phyloP scores from a whole-genome alignment of 306 rosid genomes.

The Oemleria cerasiformis region DNA sequence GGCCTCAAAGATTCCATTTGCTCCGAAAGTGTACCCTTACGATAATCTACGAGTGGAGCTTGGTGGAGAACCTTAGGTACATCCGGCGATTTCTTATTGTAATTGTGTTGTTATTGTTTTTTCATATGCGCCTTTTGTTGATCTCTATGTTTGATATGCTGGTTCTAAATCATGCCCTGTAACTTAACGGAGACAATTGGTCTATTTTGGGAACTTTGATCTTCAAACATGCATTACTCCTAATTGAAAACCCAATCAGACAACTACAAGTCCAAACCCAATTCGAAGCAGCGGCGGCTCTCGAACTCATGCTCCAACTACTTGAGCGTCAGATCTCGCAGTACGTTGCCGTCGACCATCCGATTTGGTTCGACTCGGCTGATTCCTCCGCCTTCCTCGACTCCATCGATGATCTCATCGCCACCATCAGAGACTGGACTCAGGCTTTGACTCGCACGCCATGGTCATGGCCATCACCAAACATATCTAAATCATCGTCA shows the following conservation, averaged over 20 bases:
- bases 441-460: too few species aligned
- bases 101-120: conserved; percentile 28
- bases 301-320: too few species aligned
- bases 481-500: too few species aligned
- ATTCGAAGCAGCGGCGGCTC: too few species aligned
- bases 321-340: too few species aligned
- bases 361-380: too few species aligned
- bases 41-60: conserved; percentile 91
- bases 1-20: conserved; percentile 81
- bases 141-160: conserved; percentile 23
- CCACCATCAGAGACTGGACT: too few species aligned
- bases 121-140: conserved; percentile 35
- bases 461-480: too few species aligned
- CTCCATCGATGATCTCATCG: too few species aligned
- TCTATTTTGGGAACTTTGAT: not conserved
- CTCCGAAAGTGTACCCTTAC: conserved; percentile 86
- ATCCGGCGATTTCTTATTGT: conserved; percentile 14
- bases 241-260: too few species aligned
- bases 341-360: too few species aligned
- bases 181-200: conserved; percentile 16
- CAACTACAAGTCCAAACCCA: not conserved
- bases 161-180: conserved; percentile 36
- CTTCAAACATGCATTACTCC: conserved; percentile 11
- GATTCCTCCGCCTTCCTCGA: too few species aligned
- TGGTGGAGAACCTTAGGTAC: conserved; percentile 75